Evolutionary conservation across 805 yeast genomes (phyloP), one percentile per base, ranked within the genome.

Genomic region (Kluyveromyces dobzhanskii): DNA sequence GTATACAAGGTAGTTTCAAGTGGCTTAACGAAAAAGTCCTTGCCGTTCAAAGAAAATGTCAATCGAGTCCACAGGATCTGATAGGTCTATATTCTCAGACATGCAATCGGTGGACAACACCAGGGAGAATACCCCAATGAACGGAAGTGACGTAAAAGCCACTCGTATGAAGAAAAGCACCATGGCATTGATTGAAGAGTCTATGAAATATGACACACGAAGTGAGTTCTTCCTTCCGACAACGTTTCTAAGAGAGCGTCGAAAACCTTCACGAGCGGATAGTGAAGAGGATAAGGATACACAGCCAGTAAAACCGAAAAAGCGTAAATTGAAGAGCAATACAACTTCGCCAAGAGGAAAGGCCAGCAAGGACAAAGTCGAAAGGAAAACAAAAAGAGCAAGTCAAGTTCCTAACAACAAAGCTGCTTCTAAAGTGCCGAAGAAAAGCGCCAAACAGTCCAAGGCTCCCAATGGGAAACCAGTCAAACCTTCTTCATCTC

Each of bases 131-230:
- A 24, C 37, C n/a, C 37, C 37, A 4, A 26, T 17, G 30, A 21
- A 34, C 13, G 17, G 13, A 14, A 14, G n/a, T 7, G 29, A 26
- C 12, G n/a, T 8, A 6, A 4, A 24, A 26, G 21, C n/a, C 6
- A 24, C 18, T 13, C 29, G 19, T 10, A 16, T 13, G n/a, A 34
- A n/a, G 37, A 34, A 25, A 14, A 24, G 30, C 9, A 24, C 54
- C 27, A 43, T 45, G 28, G 33, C 39, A 4, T 38, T 58, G 17
- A 35, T 59, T 13, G 49, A 55, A 21, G 64, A 55, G 19, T 57
- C 62, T 1, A 52, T 29, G 27, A 48, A 44, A 18, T 57, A 50
- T 31, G 48, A 54, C 31, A 49, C 61, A 3, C 44, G 43, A n/a
- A 45, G 42, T 31, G 59, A 51, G 10, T 50, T 42, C 32, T 31